A percentile compares a stretch with the other conserved stretches of the same genome.
phyloP scores from a whole-genome alignment of 805 yeast species.

The Candida insectorum region DNA sequence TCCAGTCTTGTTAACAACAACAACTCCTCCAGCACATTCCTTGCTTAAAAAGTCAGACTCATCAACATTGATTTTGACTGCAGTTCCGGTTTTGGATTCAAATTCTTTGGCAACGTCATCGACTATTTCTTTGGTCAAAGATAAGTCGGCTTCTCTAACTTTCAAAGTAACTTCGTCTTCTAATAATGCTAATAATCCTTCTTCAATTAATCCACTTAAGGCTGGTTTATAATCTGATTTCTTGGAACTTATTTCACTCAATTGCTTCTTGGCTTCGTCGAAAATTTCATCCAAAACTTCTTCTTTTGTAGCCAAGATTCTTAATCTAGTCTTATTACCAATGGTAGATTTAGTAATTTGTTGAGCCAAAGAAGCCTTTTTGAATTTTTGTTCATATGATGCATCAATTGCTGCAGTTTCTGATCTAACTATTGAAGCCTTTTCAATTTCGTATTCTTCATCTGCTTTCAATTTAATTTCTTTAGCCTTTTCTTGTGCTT shows the following conservation, averaged over 20 bases:
- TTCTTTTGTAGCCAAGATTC: slow-evolving; percentile 80
- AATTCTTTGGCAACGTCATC: slow-evolving; percentile 61
- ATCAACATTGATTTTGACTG: slow-evolving; percentile 53
- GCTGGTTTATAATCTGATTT: slow-evolving; percentile 61
- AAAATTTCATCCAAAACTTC: slow-evolving; percentile 73
- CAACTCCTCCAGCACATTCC: slow-evolving; percentile 80
- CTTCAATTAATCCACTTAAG: slow-evolving; percentile 75
- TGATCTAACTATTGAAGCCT: slow-evolving; percentile 88
- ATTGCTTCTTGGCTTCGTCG: slow-evolving; percentile 60
- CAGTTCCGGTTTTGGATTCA: slow-evolving; percentile 57
- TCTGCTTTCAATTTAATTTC: slow-evolving; percentile 95
- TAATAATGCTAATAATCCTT: slow-evolving; percentile 65
- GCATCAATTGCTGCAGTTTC: slow-evolving; percentile 88
- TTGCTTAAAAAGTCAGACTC: slow-evolving; percentile 57
- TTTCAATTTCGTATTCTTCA: slow-evolving; percentile 97
- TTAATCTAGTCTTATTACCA: slow-evolving; percentile 91
- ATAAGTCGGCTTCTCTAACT: slow-evolving; percentile 65
- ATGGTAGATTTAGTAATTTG: slow-evolving; percentile 95
- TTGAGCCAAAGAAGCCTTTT: slow-evolving; percentile 89
- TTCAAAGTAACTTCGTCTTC: slow-evolving; percentile 64
- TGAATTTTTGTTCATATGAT: slow-evolving; percentile 73
- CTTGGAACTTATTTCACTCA: slow-evolving; percentile 56
- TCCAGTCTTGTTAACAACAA: slow-evolving; percentile 66
- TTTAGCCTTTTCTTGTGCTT: slow-evolving; percentile 97
- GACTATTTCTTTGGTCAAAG: slow-evolving; percentile 57